These are phyloP conservation scores for Solanum bulbocastanum DNA, from an alignment of 257 asterid genomes.

Conservation along the genomic window DNA sequence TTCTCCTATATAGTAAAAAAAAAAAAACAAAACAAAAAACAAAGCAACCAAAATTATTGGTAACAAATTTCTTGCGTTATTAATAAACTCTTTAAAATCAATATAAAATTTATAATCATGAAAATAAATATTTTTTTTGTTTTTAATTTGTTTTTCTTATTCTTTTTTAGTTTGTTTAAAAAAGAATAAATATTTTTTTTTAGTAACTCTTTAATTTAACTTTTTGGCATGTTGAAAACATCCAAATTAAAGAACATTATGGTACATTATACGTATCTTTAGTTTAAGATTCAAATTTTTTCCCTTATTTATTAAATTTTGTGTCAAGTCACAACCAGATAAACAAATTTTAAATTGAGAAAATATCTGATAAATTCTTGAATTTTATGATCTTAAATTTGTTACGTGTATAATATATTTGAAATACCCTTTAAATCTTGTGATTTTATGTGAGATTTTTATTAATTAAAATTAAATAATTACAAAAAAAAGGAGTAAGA, in stretches of 20 bases:
- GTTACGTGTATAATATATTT: neutral
- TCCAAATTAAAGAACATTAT: neutral
- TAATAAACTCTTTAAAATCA: neutral
- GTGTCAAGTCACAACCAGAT: neutral
- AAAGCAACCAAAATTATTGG: neutral
- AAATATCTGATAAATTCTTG: neutral
- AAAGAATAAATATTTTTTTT: too few relatives aligned
- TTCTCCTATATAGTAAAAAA: slow-evolving; percentile 38
- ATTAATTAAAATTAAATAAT: neutral
- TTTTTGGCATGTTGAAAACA: neutral
- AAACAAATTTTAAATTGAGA: neutral
- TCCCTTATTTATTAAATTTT: neutral
- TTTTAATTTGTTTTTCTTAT: neutral
- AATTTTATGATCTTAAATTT: neutral
- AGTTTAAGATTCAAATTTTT: rapidly evolving
- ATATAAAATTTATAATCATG: neutral
- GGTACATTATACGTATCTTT: neutral
- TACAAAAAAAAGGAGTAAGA: neutral
- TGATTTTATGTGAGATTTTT: neutral
- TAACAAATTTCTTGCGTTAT: neutral
- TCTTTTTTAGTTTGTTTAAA: too few relatives aligned
- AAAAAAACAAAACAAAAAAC: slow-evolving; percentile 29
- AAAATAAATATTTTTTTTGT: neutral
- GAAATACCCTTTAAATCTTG: neutral
- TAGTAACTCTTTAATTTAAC: neutral